A percentile compares a stretch with the other conserved stretches of the same genome.
These are phyloP conservation scores for Solioccasus polychromus DNA, from an alignment of 768 basidiomycete genomes.

Conservation along the genomic window DNA sequence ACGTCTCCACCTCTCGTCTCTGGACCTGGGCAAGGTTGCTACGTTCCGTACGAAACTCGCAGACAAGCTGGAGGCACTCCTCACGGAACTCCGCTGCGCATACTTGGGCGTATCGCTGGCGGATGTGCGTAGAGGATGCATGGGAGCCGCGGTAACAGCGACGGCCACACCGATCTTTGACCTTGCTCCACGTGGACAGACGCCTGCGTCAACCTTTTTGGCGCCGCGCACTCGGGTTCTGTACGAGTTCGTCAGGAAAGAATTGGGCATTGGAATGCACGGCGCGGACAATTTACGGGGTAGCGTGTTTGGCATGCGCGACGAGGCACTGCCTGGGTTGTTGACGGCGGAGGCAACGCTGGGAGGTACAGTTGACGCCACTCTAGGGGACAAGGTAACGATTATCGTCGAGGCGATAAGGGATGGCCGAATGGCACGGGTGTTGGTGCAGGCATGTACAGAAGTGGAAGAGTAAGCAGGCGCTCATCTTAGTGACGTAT, in stretches of 20 bases:
- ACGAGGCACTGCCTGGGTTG: constrained; percentile 33
- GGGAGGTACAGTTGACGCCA: constrained; percentile 38
- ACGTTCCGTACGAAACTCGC: constrained; percentile 22
- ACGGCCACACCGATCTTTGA: constrained; percentile 33
- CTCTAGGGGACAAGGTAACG: constrained; percentile 68
- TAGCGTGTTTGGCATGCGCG: constrained; percentile 54
- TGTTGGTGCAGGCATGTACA: constrained; percentile 53
- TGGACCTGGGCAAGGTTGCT: constrained; percentile 24
- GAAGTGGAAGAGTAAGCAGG: constrained; percentile 18
- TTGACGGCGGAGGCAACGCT: constrained; percentile 43
- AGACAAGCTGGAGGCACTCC: constrained; percentile 10
- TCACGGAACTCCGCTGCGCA: constrained; percentile 30
- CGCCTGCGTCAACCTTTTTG: constrained; percentile 67
- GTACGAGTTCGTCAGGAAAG: constrained; percentile 74
- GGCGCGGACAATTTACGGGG: constrained; percentile 67
- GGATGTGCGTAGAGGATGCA: constrained; percentile 16
- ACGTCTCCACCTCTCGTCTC: constrained; percentile 5
- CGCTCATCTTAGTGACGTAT: too few species aligned
- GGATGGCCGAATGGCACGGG: constrained; percentile 62
- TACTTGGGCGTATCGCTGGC: constrained; percentile 25
- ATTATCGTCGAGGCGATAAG: constrained; percentile 78
- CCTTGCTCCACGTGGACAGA: constrained; percentile 49
- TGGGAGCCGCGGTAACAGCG: constrained; percentile 12
- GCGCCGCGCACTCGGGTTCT: constrained; percentile 52
- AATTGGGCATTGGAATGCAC: constrained; percentile 77